Base-by-base conservation (phyloP, 768 basidiomycete species). In the Trametes gibbosa region DNA sequence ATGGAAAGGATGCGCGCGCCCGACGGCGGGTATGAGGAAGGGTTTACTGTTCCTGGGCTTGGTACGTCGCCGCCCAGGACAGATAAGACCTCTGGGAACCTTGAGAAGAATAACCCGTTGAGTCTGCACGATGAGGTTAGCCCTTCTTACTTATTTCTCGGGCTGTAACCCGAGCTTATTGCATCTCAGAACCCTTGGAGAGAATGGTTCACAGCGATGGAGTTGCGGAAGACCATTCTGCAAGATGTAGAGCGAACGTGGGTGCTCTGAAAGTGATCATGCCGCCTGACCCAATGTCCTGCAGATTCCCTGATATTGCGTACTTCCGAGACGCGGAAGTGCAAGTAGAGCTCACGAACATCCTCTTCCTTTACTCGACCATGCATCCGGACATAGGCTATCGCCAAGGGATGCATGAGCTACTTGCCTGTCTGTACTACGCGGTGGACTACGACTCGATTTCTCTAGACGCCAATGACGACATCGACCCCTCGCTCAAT, bases 381-480 rank as follows among this genome's bases (percentile, higher is more conserved):
- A 82, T 84, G 69, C 85, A 95, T 69, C 85, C 91, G 1, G 79
- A 87, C 40, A 83, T 96, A 21, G 94, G 95, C 21, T 99, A 99
- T 70, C 84, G 97, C 29, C 97, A 99, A 79, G 96, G 97, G 53
- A 98, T 99, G 97, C 97, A 99, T 68, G 97, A 99, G 69, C 75
- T 98, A 9, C 81, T 98, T 21, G 97, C 95, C 3, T 89, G 92
- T 0, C 72, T 98, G 27, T 91, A 92, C 66, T 85, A 90, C 67
- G 87, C 87, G 2, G 77, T 90, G 56, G 89, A 96, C 70, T 87
- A 81, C 65, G 97, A 99, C 74, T 87, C 94, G 1, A 70, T 93
- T 14, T 62, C 73, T 7, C 73, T 77, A 0, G 72, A 71, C 10
- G 59, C 64, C 40, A 68, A 68, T 34, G 62, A 57, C 21, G 65